Evolutionary conservation across 495 filamentous ascomycete species (phyloP), one percentile per base, ranked within the genome.

Genomic region (Polyplosphaeria fusca): DNA sequence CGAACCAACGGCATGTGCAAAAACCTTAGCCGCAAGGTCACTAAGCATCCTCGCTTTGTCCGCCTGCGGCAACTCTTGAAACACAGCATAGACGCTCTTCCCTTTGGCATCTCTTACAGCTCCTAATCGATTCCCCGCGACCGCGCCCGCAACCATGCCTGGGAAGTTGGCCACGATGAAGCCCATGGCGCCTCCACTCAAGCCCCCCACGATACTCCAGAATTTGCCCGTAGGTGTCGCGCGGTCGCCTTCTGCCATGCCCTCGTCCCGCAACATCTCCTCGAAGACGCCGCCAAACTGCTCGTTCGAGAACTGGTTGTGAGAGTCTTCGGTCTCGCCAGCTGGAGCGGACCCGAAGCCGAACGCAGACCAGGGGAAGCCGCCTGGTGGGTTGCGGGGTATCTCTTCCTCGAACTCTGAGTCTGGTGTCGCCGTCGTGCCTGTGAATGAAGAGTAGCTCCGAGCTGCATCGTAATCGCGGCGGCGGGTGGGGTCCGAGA

Each of bases 181-280:
- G 0, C 93, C 93, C 70, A 98, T 79, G 4, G 89, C 89, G 41
- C 87, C 91, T 20, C 93, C 93, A 66, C 88, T 92, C 9, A 94
- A 59, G 2, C 89, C 90, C 12, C 93, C 93, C 9, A 96, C 71
- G 28, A 95, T 63, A 23, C 83, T 78, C 92, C 93, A 98, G 68
- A 97, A 91, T 56, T 83, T 85, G 19, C 82, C 77, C 1, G 83
- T 90, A 16, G 86, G 85, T 20, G 65, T 60, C 14, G 73, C 70
- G 13, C 71, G 65, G 16, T 75, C 71, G 18, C 80, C 78, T 51
- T 84, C 83, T 0, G 86, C 85, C 71, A 97, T 79, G 0, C 92
- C 93, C 68, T 96, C 87, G 63, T 98, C 93, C 28, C 87, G 82
- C 71, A 97, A 72, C 93, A 98, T 98, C 78, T 98, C 93, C 77